Percentiles rank a stretch among this genome's conserved stretches.
These are phyloP conservation scores for Licmophora abbreviata DNA, from an alignment of 108 stramenopile genomes.

Conservation along the genomic window DNA sequence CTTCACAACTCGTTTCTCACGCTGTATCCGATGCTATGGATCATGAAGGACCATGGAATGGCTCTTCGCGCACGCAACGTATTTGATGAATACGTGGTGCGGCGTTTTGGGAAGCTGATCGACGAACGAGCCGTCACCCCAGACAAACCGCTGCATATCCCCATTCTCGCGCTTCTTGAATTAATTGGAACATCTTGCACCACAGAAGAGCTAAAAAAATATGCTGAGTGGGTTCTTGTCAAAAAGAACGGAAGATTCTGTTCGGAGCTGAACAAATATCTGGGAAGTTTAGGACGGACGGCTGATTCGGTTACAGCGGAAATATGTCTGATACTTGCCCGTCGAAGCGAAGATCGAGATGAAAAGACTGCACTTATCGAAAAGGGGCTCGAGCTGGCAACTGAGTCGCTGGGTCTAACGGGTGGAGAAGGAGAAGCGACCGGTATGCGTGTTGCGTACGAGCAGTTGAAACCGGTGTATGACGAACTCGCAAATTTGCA, in stretches of 20 bases:
- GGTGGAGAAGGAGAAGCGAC: background rate
- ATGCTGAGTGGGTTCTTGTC: conserved; percentile 43
- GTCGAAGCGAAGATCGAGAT: conserved; percentile 4
- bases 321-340: conserved; percentile 21
- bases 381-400: conserved; percentile 15
- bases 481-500: background rate
- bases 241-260: conserved; percentile 22
- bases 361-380: conserved; percentile 9
- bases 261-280: conserved; percentile 9
- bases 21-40: conserved; percentile 35
- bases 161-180: conserved; percentile 43
- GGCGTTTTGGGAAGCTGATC: conserved; percentile 35
- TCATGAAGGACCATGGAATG: conserved; percentile 42
- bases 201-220: conserved; percentile 29
- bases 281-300: conserved; percentile 16
- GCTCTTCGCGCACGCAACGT: conserved; percentile 27
- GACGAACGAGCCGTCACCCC: conserved; percentile 33
- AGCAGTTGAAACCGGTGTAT: background rate
- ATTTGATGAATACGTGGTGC: conserved; percentile 27
- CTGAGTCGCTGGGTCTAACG: conserved; percentile 9
- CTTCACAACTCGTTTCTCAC: conserved; percentile 46
- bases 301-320: conserved; percentile 29
- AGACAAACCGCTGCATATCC: conserved; percentile 38
- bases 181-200: conserved; percentile 19
- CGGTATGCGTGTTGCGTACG: conserved; percentile 3